phyloP scores from a whole-genome alignment of 495 filamentous ascomycete genomes.

The Amniculicola lignicola region DNA sequence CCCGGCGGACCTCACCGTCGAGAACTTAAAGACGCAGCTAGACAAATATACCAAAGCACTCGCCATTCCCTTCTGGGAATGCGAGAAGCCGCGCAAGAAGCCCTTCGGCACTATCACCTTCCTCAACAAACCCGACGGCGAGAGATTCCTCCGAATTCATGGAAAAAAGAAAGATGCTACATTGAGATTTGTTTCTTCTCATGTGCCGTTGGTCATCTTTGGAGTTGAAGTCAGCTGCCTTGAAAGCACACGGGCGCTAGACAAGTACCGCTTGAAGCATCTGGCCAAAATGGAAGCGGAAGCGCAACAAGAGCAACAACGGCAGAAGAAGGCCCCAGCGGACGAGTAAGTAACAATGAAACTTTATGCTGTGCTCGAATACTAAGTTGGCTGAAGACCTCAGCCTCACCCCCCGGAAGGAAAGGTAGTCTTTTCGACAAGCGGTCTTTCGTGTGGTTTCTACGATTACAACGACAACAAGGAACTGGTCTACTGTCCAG shows the following conservation, averaged over 20 bases:
- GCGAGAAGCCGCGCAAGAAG: not conserved
- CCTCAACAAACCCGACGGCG: not conserved
- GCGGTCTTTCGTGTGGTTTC: not conserved
- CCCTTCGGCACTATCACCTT: constrained; percentile 2
- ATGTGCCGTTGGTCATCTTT: not conserved
- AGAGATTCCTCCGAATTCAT: not conserved
- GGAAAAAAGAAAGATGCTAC: not conserved
- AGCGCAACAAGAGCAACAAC: no score
- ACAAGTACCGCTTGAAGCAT: not conserved
- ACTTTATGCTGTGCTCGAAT: not conserved
- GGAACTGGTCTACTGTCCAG: not conserved
- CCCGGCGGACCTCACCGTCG: not conserved
- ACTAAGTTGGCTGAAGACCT: no score
- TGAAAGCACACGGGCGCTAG: not conserved
- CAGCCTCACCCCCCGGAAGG: not conserved
- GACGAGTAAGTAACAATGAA: no score
- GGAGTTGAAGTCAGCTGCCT: not conserved
- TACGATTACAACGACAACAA: not conserved
- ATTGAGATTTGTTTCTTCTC: not conserved
- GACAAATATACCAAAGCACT: not conserved
- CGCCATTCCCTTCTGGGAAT: not conserved
- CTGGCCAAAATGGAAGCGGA: no score
- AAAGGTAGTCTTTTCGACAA: not conserved
- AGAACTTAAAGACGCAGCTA: not conserved
- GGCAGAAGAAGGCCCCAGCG: no score